Base-by-base conservation (phyloP, 345 rosid species). In the Noccaea caerulescens region DNA sequence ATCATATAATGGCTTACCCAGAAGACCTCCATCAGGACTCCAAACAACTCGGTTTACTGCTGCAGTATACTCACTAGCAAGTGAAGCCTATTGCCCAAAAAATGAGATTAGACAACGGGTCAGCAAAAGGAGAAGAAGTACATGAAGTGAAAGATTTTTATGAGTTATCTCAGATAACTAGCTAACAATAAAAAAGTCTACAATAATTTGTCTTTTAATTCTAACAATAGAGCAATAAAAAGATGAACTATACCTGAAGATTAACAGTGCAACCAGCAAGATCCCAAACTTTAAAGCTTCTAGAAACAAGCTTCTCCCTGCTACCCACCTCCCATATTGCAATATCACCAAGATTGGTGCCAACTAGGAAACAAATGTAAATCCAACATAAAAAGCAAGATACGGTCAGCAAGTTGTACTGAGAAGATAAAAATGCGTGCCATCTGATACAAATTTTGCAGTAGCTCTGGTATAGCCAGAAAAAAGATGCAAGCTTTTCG, bases 261-360 rank as follows among this genome's bases (percentile, higher is more conserved):
- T 70, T 54, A 79, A 43, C 72, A 45, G 93, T 83, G 75, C 90
- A 83, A 51, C 79, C 67, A 69, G 57, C 76, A 63, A 85, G 79
- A 73, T 83, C 76, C 96, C 97, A 88, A 72, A 91, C 90, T 79
- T 68, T 80, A 49, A 91, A 91, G 72, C 73, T 84, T 72, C 76
- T 79, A 36, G 82, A 78, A 59, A 81, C 68, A 68, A 80, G 66
- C 69, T 72, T 87, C 38, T 80, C 80, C 71, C 85, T 82, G 30
- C 85, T 79, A 61, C 75, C 53, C 63, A 84, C 80, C 56, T 88
- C 93, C 96, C 97, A 91, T 50, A 91, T 46, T 6, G 81, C 59
- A 60, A 86, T 73, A 44, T 81, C 87, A 45, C 92, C 97, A 39
- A 72, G 72, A 42, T 44, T 56, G 51, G 84, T 83, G 76, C 93